Evolutionary conservation across 1,284 basidiomycete species (phyloP), one percentile per base, ranked within the genome.

Genomic region (Marasmius fiardii): DNA sequence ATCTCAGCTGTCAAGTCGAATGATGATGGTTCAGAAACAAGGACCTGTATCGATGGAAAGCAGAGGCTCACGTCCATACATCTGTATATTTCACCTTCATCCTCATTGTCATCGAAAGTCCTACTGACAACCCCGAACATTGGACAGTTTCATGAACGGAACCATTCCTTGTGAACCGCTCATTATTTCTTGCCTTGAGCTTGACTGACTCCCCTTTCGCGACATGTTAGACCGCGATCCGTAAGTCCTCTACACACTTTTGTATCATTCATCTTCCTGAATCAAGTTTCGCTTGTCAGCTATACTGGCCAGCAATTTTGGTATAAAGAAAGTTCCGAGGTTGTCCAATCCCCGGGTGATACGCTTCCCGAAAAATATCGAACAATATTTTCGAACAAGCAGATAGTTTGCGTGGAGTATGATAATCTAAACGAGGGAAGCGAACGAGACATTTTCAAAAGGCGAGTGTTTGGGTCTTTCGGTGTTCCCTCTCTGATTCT

Each of bases 371-470:
- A 49, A 26, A 49, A 49, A 7, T 49, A 33, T 18, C 28, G 47
- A n/a, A 11, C 24, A 49, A 49, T 49, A n/a, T 49, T 49, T 33
- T 26, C 47, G 12, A 49, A 49, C 28, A 49, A 49, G 31, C 47
- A 49, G 28, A 31, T 49, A 12, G 43, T 44, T 23, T 44, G 43
- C 43, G 43, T 44, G n/a, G 43, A 44, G 43, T 44, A 44, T 23
- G 24, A 31, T 4, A 26, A 49, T 11, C 11, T 49, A 2, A 49
- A 33, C 10, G 24, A 49, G 3, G 31, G 24, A 8, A 26, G 33
- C 14, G 47, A 49, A 33, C 24, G 47, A 33, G 47, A 49, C 18
- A 49, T 49, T 33, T 49, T 49, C 16, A 26, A 31, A 26, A 26
- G 31, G 24, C 4, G 39, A n/a, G 5, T 14, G 6, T n/a, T 6